A percentile compares a stretch with the other conserved stretches of the same genome.
Evolutionary conservation across 1,284 basidiomycete genomes (phyloP).

Genomic region (Termitomyces sp.): DNA sequence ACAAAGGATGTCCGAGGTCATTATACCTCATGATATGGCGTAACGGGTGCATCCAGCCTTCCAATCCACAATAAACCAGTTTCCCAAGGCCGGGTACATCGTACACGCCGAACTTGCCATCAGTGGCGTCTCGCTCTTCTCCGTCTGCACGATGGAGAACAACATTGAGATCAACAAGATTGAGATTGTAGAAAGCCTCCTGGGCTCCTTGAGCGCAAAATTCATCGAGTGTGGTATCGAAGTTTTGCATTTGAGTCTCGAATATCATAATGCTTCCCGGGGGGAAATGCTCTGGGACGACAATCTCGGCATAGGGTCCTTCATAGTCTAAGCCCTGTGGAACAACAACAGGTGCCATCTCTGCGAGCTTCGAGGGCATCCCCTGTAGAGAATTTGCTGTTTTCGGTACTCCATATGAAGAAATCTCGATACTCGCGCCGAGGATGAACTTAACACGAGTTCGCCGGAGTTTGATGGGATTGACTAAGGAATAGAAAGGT

Average conservation of each 20-base stretch:
- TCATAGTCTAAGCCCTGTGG: slow-evolving; percentile 58
- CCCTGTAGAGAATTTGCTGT: slow-evolving; percentile 63
- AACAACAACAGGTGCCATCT: slow-evolving; percentile 51
- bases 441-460: slow-evolving; percentile 77
- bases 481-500: slow-evolving; percentile 45
- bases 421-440: slow-evolving; percentile 71
- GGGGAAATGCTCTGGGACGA: slow-evolving; percentile 82
- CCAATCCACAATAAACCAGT: slow-evolving; percentile 85
- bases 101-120: slow-evolving; percentile 71
- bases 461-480: slow-evolving; percentile 76
- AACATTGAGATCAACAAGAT: slow-evolving; percentile 84
- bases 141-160: slow-evolving; percentile 80
- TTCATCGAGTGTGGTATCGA: slow-evolving; percentile 62
- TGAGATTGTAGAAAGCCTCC: slow-evolving; percentile 69
- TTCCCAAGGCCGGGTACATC: slow-evolving; percentile 69
- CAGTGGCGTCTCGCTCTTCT: slow-evolving; percentile 86
- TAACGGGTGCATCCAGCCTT: slow-evolving; percentile 93
- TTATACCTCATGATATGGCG: slow-evolving; percentile 80
- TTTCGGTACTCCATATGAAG: slow-evolving; percentile 54
- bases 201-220: slow-evolving; percentile 68
- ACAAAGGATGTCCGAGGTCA: slow-evolving; percentile 88
- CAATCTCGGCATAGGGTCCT: slow-evolving; percentile 72
- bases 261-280: slow-evolving; percentile 92
- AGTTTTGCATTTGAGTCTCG: slow-evolving; percentile 71
- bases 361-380: slow-evolving; percentile 66